Evolutionary conservation across 2,329 filamentous ascomycete species (phyloP), one percentile per base, ranked within the genome.

Genomic region (Xylariaceae sp.): DNA sequence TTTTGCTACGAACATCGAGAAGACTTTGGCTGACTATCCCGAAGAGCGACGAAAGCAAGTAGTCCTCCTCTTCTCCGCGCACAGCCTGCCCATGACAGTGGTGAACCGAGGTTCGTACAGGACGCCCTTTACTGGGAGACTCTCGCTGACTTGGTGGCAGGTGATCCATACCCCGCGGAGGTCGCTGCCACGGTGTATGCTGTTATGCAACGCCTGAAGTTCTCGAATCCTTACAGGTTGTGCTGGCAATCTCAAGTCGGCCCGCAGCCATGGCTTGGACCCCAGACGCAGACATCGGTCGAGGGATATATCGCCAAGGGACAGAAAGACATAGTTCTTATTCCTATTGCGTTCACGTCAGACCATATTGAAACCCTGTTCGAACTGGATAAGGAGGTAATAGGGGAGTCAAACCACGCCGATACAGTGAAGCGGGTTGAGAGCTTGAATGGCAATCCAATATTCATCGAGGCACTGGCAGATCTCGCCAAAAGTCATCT

Each of bases 231-330:
- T 5, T 97, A 96, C 73, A 86, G 94, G 51, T 79, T 99, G 16
- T 94, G 92, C 67, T 99, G 94, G 94, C 94, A 99, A 72, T 96
- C 92, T 5, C 94, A 99, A 73, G 94, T 99, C 59, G 94, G 95
- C 7, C 94, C 95, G 0, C 89, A 87, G 26, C 88, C 94, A 18
- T 99, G 94, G 94, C 79, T 99, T 8, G 94, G 94, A 19, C 92
- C 94, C 10, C 94, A 99, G 71, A 99, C 94, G 0, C 85, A 86
- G 56, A 84, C 87, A 61, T 92, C 92, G 0, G 94, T 99, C 10
- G 85, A 92, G 67, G 81, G 90, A 56, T 95, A 96, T 68, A 85
- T 97, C 61, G 84, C 88, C 67, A 91, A 94, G 72, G 94, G 92
- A 0, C 89, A 96, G 67, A 95, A 86, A 51, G 91, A 99, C 67